Base-by-base conservation (phyloP, 805 yeast genomes). In the Metschnikowia aberdeeniae region DNA sequence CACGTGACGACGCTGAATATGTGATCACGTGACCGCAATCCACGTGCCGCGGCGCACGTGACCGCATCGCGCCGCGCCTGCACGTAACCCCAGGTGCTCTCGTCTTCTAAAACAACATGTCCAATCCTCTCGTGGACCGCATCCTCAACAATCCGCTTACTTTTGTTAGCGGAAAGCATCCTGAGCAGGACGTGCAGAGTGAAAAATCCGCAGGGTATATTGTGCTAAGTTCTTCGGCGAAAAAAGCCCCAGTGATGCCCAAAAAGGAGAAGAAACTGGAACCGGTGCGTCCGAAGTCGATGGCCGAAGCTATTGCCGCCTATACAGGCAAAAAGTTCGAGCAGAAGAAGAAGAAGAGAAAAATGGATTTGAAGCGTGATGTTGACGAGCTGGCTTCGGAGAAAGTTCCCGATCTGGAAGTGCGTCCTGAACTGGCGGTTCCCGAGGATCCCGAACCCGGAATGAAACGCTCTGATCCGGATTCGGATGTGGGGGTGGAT, bases 61-160 rank as follows among this genome's bases (percentile, higher is more conserved):
- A 22, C 26, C 39, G 39, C 39, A 36, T 36, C 30, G 39, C 17
- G n/a, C 8, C 22, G 10, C 30, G 32, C 32, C 33, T 36, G 33
- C 40, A 37, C 17, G 10, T n/a, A 19, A 32, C 22, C 36, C 35
- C 42, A 22, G 24, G 35, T 22, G 19, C 11, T 31, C 14, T 31
- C 24, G 13, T 14, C 22, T 7, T 13, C 13, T 27, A 29, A 19
- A 20, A 30, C 40, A 37, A 26, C 45, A 52, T 52, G 53, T 49
- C 57, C 30, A 71, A 77, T 40, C 86, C 87, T n/a, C 60, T 81
- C 36, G 77, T 82, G 47, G 86, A 81, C 55, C 70, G 85, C 55
- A 72, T 83, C 44, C 67, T 82, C 34, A 64, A 81, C 26, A 77
- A 78, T 45, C 89, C 89, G 8, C 60, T 84, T 42, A 71, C 70